Evolutionary conservation across 306 rosid species (phyloP).

Genomic region (Myrica gale): DNA sequence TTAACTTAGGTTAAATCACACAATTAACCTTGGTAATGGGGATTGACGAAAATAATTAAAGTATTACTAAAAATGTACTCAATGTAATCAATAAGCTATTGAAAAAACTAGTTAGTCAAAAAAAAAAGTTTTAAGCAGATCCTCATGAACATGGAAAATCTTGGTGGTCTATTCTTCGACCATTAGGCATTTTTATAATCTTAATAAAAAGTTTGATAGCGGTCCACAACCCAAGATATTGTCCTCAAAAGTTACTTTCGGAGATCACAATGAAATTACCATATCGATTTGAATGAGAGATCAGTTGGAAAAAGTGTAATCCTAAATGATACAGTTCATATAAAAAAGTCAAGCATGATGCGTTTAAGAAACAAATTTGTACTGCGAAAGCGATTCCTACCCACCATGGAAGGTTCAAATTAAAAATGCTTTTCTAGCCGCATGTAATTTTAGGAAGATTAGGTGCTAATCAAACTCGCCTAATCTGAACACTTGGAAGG

Average conservation of each 20-base stretch:
- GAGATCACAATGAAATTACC: slow-evolving; percentile 32
- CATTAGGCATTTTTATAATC: slow-evolving; percentile 21
- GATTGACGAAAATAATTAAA: too few species aligned
- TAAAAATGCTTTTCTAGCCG: slow-evolving; percentile 28
- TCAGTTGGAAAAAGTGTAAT: slow-evolving; percentile 28
- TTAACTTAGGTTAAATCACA: too few species aligned
- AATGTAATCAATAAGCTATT: too few species aligned
- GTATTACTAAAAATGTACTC: too few species aligned
- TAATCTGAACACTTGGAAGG: slow-evolving; percentile 40
- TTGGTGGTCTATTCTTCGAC: not conserved
- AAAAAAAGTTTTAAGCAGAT: too few species aligned
- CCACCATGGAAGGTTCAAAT: slow-evolving; percentile 42
- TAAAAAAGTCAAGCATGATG: slow-evolving; percentile 38
- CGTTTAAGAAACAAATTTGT: slow-evolving; percentile 28
- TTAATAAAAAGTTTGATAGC: slow-evolving; percentile 26
- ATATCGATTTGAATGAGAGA: slow-evolving; percentile 20
- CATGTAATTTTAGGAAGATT: slow-evolving; percentile 39
- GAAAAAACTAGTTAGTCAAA: too few species aligned
- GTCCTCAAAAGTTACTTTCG: slow-evolving; percentile 35
- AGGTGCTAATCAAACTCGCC: slow-evolving; percentile 34
- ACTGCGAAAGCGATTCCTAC: slow-evolving; percentile 43
- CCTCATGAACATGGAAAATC: too few species aligned
- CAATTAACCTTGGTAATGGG: too few species aligned
- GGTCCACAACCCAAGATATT: slow-evolving; percentile 39
- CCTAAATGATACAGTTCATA: slow-evolving; percentile 37